These are phyloP conservation scores for Talaromyces funiculosus DNA, from an alignment of 2,329 filamentous ascomycete genomes.

Conservation along the genomic window DNA sequence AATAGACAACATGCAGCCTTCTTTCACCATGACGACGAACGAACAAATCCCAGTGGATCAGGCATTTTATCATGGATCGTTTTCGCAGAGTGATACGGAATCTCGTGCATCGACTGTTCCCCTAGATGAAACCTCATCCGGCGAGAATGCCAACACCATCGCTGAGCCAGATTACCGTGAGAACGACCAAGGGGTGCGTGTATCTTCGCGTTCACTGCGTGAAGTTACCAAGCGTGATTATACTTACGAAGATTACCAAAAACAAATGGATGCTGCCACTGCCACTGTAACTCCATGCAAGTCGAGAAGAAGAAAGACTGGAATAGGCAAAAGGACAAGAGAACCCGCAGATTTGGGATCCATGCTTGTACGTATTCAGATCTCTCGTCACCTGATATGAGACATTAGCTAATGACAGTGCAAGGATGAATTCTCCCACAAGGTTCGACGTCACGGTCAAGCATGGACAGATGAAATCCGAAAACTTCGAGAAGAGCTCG, in stretches of 20 bases:
- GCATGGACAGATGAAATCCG: not conserved
- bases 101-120: not conserved
- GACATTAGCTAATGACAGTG: not conserved
- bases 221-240: slow-evolving; percentile 2
- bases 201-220: not conserved
- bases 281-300: not conserved
- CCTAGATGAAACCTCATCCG: not conserved
- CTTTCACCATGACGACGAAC: not conserved
- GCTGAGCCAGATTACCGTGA: not conserved
- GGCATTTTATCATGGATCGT: not conserved
- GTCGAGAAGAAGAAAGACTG: not conserved
- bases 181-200: not conserved
- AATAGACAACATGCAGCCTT: not conserved
- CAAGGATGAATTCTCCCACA: not conserved
- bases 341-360: not conserved
- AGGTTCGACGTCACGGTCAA: not conserved
- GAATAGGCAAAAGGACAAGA: not conserved
- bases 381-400: not conserved
- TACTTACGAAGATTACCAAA: not conserved
- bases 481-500: slow-evolving; percentile 3
- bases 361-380: not conserved
- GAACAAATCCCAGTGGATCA: not conserved
- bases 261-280: not conserved
- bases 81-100: not conserved
- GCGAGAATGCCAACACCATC: too few relatives aligned